Evolutionary conservation across 2,329 filamentous ascomycete genomes (phyloP).

Genomic region (Tolypocladium cylindrosporum): DNA sequence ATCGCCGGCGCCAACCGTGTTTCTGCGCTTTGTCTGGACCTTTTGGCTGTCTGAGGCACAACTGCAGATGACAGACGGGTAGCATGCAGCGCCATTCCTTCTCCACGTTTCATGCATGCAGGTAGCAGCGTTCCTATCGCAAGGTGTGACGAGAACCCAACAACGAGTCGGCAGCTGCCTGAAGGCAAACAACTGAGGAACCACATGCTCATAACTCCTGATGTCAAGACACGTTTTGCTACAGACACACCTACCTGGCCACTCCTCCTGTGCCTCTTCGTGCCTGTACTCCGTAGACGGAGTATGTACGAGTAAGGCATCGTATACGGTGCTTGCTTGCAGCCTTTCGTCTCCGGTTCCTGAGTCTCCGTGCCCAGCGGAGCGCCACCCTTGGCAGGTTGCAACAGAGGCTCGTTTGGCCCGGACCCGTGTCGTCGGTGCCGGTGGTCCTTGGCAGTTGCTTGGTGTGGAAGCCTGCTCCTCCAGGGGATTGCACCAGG

Average conservation of each 20-base stretch:
- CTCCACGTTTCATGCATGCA: background rate
- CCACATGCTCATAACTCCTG: background rate
- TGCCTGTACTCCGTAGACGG: background rate
- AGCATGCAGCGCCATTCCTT: background rate
- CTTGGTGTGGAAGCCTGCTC: background rate
- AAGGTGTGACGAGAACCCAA: background rate
- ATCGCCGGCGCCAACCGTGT: background rate
- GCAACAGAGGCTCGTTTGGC: slow-evolving; percentile 11
- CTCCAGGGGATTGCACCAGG: background rate
- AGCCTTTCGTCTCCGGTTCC: background rate
- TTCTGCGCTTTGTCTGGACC: background rate
- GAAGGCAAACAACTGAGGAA: background rate
- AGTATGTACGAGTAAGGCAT: background rate
- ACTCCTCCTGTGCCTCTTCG: background rate
- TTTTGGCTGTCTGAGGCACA: background rate
- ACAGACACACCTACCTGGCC: background rate
- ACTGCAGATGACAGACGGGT: background rate
- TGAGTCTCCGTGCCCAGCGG: background rate
- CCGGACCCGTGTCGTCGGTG: slow-evolving; percentile 21
- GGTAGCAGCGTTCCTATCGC: too few relatives aligned
- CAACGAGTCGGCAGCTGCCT: background rate
- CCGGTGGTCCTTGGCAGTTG: background rate
- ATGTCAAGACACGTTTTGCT: background rate
- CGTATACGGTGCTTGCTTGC: background rate
- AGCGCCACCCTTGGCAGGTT: background rate